phyloP scores from a whole-genome alignment of 2,329 filamentous ascomycete genomes.

The Scedosporium minutisporum region DNA sequence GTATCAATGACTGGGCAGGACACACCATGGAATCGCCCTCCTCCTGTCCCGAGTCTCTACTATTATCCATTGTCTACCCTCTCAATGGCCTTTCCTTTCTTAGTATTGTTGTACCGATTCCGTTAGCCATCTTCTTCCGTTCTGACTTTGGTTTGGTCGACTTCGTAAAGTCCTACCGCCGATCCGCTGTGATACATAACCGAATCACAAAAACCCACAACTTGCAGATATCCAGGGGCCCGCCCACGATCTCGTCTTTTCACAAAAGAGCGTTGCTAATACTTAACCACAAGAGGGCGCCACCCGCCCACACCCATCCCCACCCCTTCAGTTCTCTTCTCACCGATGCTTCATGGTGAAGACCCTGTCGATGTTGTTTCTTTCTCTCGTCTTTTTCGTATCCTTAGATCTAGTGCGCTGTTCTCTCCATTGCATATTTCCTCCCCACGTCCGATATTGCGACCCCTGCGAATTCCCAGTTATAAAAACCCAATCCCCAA shows the following conservation, averaged over 20 bases:
- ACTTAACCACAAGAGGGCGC: conserved; percentile 4
- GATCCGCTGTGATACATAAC: conserved; percentile 1
- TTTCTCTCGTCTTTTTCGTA: not conserved
- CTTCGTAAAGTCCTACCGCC: not conserved
- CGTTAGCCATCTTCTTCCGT: not conserved
- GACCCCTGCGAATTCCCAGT: not conserved
- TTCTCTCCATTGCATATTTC: not conserved
- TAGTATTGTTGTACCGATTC: not conserved
- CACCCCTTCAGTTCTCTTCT: conserved; percentile 1
- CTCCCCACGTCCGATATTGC: not conserved
- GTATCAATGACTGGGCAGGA: not conserved
- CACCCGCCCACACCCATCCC: conserved; percentile 2
- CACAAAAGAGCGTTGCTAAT: not conserved
- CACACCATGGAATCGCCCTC: not conserved
- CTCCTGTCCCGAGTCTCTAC: not conserved
- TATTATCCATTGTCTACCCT: not conserved
- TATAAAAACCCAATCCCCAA: not conserved
- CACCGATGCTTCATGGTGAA: not conserved
- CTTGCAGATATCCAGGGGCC: conserved; percentile 5
- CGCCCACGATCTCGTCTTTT: not conserved
- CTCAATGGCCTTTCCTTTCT: too few species aligned
- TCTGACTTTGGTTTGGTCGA: not conserved
- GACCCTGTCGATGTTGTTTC: not conserved
- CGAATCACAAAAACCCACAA: conserved; percentile 1
- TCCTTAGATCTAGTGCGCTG: not conserved